Percentiles rank a stretch among this genome's conserved stretches.
Conservation (phyloP, 495 filamentous ascomycete species). For the Aspergillus biplanus region DNA sequence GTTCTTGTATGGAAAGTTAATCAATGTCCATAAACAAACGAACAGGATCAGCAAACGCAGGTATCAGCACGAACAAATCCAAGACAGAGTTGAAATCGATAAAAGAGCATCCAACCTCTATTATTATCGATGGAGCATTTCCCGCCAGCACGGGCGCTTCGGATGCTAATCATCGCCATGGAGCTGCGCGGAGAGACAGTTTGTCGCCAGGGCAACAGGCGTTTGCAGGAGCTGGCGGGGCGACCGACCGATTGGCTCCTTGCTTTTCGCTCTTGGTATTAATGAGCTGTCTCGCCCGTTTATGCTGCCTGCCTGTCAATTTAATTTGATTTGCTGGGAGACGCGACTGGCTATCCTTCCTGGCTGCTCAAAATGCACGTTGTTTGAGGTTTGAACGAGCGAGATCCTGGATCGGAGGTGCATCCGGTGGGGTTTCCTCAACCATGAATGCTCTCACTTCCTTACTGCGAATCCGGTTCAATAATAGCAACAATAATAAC, state of each 20-base stretch:
- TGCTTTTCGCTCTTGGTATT: conserved; percentile 16
- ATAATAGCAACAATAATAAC: too few species aligned
- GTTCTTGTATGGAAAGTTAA: conserved; percentile 4
- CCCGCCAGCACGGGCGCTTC: conserved; percentile 18
- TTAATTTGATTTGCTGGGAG: background rate
- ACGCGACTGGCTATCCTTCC: background rate
- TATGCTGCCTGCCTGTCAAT: background rate
- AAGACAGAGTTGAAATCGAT: background rate
- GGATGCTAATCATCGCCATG: conserved; percentile 16
- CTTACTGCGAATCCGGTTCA: too few species aligned
- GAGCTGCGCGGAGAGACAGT: conserved; percentile 22
- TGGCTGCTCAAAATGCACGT: too few species aligned
- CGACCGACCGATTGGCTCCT: conserved; percentile 18
- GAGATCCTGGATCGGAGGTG: too few species aligned
- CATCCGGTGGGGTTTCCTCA: too few species aligned
- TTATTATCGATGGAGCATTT: conserved; percentile 2
- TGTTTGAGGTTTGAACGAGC: too few species aligned
- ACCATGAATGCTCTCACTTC: too few species aligned
- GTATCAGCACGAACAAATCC: background rate
- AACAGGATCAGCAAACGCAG: conserved; percentile 5
- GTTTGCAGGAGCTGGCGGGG: conserved; percentile 26
- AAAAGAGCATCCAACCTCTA: background rate
- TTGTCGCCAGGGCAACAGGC: conserved; percentile 38
- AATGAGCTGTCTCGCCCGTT: background rate
- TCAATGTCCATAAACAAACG: conserved; percentile 13